Evolutionary conservation across 75 land plant genomes (phyloP).

Genomic region (Chamaecyparis obtusa): DNA sequence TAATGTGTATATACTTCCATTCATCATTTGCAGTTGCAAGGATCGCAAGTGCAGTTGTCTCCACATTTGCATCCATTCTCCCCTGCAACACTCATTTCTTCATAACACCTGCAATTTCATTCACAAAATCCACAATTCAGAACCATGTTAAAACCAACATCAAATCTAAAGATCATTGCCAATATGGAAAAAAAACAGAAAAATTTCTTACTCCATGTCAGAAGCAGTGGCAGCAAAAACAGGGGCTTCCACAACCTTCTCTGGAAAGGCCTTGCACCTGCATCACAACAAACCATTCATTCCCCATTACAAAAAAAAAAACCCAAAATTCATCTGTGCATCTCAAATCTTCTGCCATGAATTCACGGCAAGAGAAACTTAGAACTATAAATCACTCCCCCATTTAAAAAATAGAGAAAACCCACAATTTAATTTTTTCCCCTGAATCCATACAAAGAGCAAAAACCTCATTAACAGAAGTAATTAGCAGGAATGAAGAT

Average conservation of each 20-base stretch:
- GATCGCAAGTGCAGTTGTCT: constrained; percentile 4
- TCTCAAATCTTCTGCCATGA: too few species aligned
- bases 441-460: neutral
- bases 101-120: neutral
- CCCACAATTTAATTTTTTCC: too few species aligned
- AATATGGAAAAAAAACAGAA: too few species aligned
- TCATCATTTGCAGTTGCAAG: constrained; percentile 5
- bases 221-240: constrained; percentile 2
- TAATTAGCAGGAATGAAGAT: neutral
- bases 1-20: neutral
- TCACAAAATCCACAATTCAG: too few species aligned
- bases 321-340: too few species aligned
- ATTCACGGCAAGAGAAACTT: too few species aligned
- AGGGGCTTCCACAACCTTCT: neutral
- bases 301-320: neutral
- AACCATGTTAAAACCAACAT: neutral
- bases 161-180: neutral
- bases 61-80: neutral
- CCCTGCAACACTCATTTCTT: neutral
- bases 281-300: neutral
- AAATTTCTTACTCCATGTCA: neutral
- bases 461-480: neutral
- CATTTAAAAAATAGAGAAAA: too few species aligned
- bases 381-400: too few species aligned
- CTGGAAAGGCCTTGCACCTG: neutral